Conservation (phyloP, 73 alveolate genomes). For the Tetrahymena elliotti region DNA sequence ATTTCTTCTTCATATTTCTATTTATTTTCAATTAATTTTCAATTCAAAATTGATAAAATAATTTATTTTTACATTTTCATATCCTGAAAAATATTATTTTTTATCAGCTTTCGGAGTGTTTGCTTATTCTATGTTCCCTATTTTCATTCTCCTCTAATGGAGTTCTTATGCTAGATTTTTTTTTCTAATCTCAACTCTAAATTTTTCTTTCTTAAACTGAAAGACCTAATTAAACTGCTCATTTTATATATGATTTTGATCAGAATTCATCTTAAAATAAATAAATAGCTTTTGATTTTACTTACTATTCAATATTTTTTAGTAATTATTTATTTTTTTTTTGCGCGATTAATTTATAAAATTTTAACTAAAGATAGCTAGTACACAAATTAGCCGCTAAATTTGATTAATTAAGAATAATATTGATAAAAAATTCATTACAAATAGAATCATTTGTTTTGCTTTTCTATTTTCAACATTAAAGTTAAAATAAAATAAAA, state of each 20-base stretch:
- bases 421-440: no score
- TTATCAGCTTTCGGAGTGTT: background rate
- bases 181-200: background rate
- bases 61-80: background rate
- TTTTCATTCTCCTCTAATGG: background rate
- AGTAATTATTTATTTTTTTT: background rate
- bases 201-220: background rate
- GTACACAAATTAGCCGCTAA: background rate
- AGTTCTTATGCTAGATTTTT: background rate
- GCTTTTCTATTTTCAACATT: no score
- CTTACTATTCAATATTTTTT: background rate
- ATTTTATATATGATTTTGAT: background rate
- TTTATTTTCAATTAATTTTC: background rate
- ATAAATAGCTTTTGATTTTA: background rate
- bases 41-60: no score
- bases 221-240: background rate
- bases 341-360: background rate
- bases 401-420: background rate
- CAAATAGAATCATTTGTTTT: no score
- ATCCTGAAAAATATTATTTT: background rate
- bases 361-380: background rate
- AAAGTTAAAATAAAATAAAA: no score
- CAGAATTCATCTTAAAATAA: background rate
- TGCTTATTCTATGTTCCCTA: background rate
- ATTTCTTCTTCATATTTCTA: background rate